These are phyloP conservation scores for Zalerion maritima DNA, from an alignment of 495 filamentous ascomycete genomes.

Conservation along the genomic window DNA sequence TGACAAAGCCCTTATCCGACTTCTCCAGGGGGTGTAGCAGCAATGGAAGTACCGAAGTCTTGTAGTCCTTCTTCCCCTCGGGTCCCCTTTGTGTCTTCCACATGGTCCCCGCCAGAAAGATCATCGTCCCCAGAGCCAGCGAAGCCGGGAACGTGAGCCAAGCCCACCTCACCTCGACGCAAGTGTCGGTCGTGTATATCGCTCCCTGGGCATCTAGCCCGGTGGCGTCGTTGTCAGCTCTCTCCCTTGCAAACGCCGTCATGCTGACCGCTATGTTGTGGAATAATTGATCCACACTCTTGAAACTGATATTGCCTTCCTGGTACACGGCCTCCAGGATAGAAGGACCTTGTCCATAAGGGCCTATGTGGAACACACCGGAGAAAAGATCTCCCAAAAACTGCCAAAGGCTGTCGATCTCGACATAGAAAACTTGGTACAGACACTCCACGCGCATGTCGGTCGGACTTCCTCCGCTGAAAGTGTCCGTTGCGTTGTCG, in stretches of 20 bases:
- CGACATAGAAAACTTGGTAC: constrained; percentile 1
- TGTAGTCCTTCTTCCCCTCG: no score
- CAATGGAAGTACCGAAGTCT: no score
- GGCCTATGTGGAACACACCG: background rate
- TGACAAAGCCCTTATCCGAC: no score
- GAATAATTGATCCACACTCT: constrained; percentile 4
- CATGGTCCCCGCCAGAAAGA: constrained; percentile 6
- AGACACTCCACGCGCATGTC: constrained; percentile 7
- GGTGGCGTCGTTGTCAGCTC: constrained; percentile 1
- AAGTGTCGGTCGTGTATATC: constrained; percentile 4
- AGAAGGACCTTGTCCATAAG: background rate
- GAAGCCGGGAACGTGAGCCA: constrained; percentile 11
- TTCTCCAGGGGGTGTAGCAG: no score
- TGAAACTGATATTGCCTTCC: constrained; percentile 7
- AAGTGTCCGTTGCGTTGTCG: constrained; percentile 1
- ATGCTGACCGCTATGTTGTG: constrained; percentile 4
- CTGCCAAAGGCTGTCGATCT: background rate
- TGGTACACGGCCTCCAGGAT: constrained; percentile 4
- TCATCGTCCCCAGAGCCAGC: constrained; percentile 6
- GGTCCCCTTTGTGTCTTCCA: no score
- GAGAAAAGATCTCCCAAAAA: constrained; percentile 2
- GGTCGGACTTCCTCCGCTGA: constrained; percentile 2
- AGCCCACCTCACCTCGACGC: constrained; percentile 10
- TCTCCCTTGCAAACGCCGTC: constrained; percentile 3
- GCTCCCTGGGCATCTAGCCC: constrained; percentile 4